These are phyloP conservation scores for Ramalina peruviana DNA, from an alignment of 495 filamentous ascomycete species.

Conservation along the genomic window DNA sequence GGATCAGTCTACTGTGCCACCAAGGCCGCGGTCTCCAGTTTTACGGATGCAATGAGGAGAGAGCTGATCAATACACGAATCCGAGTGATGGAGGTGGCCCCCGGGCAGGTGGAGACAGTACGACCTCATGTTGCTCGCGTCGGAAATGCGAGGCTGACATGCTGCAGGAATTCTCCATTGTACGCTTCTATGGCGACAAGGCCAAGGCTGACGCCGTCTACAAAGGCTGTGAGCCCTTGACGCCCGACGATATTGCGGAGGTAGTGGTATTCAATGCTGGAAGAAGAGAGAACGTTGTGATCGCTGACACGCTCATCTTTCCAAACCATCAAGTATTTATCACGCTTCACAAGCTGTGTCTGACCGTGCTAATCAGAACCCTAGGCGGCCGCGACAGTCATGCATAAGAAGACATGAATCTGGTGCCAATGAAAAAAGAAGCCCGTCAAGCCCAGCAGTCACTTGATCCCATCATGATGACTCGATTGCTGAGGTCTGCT, in stretches of 20 bases:
- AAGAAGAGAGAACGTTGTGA: slow-evolving; percentile 83
- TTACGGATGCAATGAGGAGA: slow-evolving; percentile 78
- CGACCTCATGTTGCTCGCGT: slow-evolving; percentile 12
- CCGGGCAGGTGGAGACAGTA: slow-evolving; percentile 92
- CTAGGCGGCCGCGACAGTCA: slow-evolving; percentile 38
- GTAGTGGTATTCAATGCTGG: slow-evolving; percentile 83
- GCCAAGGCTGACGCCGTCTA: slow-evolving; percentile 92
- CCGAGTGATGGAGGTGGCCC: slow-evolving; percentile 82
- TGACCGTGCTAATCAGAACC: slow-evolving; percentile 3
- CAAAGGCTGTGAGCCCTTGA: slow-evolving; percentile 79
- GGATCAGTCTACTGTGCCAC: slow-evolving; percentile 95
- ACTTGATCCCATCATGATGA: neutral
- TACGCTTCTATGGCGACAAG: slow-evolving; percentile 88
- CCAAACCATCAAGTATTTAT: slow-evolving; percentile 72
- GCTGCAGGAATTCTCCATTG: slow-evolving; percentile 74
- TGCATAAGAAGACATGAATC: slow-evolving; percentile 34
- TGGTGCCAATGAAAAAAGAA: neutral
- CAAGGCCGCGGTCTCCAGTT: slow-evolving; percentile 82
- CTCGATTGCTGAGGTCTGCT: neutral
- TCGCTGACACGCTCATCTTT: slow-evolving; percentile 84
- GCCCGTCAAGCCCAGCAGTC: neutral
- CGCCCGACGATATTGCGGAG: slow-evolving; percentile 90
- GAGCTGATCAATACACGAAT: slow-evolving; percentile 82
- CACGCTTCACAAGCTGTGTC: neutral
- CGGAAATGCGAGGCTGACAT: slow-evolving; percentile 10